phyloP scores from a whole-genome alignment of 306 rosid species.

The Trifolium fragiferum region DNA sequence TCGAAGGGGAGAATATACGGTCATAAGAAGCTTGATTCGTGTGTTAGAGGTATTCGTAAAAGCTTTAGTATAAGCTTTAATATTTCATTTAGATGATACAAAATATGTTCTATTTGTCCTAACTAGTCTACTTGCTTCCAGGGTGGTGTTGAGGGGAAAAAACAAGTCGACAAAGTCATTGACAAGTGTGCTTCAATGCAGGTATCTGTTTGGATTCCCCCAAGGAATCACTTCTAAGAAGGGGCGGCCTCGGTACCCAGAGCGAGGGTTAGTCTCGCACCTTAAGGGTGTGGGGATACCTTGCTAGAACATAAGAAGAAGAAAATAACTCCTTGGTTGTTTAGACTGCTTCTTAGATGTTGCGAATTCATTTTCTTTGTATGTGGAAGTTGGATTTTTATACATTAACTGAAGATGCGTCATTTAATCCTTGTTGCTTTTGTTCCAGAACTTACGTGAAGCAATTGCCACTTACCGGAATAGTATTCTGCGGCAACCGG shows the following conservation, averaged over 20 bases:
- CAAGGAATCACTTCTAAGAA: conserved; percentile 21
- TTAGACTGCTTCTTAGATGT: conserved; percentile 13
- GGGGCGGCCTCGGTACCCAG: not conserved
- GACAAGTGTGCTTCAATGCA: conserved; percentile 95
- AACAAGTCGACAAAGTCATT: conserved; percentile 93
- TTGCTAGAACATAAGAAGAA: not conserved
- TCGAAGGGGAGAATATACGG: conserved; percentile 88
- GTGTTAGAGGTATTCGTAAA: conserved; percentile 75
- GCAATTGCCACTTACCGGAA: conserved; percentile 90
- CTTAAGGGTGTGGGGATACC: conserved; percentile 23
- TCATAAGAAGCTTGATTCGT: conserved; percentile 90
- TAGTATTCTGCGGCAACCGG: conserved; percentile 84
- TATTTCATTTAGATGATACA: conserved; percentile 27
- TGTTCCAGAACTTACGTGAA: conserved; percentile 81
- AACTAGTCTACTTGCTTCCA: conserved; percentile 46
- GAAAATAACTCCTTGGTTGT: conserved; percentile 35
- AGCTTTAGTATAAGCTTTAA: conserved; percentile 20
- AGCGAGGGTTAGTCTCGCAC: conserved; percentile 32
- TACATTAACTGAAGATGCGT: conserved; percentile 27
- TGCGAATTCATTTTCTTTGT: conserved; percentile 31
- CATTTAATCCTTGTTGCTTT: conserved; percentile 40
- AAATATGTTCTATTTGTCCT: conserved; percentile 30
- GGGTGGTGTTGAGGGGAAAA: conserved; percentile 98
- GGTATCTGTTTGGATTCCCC: conserved; percentile 49
- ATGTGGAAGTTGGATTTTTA: conserved; percentile 30